Evolutionary conservation across 305 asterid genomes (phyloP), one percentile per base, ranked within the genome.

Genomic region (Fraxinus latifolia): DNA sequence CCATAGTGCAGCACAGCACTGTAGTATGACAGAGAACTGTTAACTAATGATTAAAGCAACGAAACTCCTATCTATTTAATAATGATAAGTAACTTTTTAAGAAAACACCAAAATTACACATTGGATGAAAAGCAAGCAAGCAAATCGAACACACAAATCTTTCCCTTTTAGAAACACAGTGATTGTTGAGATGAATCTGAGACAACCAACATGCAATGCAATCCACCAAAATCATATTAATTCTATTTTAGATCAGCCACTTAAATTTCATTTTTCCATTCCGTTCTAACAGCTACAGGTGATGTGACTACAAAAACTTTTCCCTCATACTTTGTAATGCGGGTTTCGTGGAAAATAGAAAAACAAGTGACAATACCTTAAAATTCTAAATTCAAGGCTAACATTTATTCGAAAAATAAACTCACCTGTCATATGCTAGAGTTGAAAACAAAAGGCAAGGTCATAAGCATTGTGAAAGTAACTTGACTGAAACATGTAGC

Each of bases 1-100:
- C 99, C 99, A 87, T 96, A 96, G 89, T 96, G 99, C 85, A 96
- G 97, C 80, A 94, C 93, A 62, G 97, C 87, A 88, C 99, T 94
- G 91, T 82, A 85, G 84, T 36, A 79, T 68, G 60, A 76, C 70
- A 81, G 33, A 68, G 37, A 82, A 80, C 60, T 50, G 53, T 87
- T 80, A 86, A 80, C 79, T 53, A 84, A 79, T 34, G 36, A 72
- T 83, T 74, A 80, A 82, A 77, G 81, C 80, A 83, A 81, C 29
- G 58, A 32, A 80, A 79, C 80, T 71, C 77, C 50, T 19, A 77
- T 32, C 81, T 32, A 50, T 44, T 70, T 68, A 21, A 74, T 11
- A 79, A 62, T 77, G 53, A 3, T 7, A 36, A 29, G 42, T 31
- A 76, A 4, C 2, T 80, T 78, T 76, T 58, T 25, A 60, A 44